Evolutionary conservation across 257 asterid species (phyloP).

Genomic region (Nicotiana paniculata): DNA sequence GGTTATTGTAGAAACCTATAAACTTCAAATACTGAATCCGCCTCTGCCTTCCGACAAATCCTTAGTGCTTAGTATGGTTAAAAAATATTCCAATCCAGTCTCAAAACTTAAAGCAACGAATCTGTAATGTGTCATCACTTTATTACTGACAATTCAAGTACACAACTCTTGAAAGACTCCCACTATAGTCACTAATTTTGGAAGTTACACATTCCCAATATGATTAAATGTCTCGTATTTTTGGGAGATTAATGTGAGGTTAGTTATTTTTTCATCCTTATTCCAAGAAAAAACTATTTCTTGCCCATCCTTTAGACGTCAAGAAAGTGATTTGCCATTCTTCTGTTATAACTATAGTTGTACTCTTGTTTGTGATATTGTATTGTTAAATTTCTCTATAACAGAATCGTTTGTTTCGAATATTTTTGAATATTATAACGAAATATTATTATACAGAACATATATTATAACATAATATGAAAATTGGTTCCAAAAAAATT

Average conservation of each 20-base stretch:
- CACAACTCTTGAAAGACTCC: not conserved
- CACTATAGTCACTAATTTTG: not conserved
- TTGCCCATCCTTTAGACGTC: not conserved
- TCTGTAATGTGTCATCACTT: not conserved
- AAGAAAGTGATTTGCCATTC: not conserved
- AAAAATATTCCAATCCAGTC: not conserved
- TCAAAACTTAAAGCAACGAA: not conserved
- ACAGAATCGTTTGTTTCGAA: too few relatives aligned
- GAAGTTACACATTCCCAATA: not conserved
- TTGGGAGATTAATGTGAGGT: not conserved
- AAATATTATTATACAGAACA: too few relatives aligned
- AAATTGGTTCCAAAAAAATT: too few relatives aligned
- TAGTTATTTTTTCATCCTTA: not conserved
- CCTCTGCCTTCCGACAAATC: not conserved
- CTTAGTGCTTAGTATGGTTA: not conserved
- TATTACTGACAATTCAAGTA: not conserved
- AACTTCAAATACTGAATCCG: too few relatives aligned
- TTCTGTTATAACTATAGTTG: not conserved
- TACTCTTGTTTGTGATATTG: slow-evolving; percentile 1
- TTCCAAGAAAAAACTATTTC: not conserved
- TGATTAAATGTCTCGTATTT: not conserved
- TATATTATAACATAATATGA: too few relatives aligned
- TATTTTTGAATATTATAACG: too few relatives aligned
- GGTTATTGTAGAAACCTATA: too few relatives aligned
- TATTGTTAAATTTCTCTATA: too few relatives aligned